phyloP scores from a whole-genome alignment of 2,329 filamentous ascomycete species.

The Sphaerulina vaccinii region DNA sequence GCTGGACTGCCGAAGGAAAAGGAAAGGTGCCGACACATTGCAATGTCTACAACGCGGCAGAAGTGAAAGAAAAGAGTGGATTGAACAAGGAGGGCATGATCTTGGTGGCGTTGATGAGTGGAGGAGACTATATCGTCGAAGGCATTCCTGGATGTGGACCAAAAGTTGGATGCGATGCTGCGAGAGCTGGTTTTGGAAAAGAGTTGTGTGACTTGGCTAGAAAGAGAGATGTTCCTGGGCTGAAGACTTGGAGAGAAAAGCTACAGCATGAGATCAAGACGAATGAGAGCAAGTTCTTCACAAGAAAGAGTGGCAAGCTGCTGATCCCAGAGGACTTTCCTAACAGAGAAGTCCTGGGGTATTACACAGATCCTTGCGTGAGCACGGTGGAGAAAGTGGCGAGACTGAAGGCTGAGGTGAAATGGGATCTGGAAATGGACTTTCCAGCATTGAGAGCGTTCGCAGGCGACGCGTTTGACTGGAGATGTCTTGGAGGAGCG shows the following conservation, averaged over 20 bases:
- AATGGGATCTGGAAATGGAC: slow-evolving; percentile 65
- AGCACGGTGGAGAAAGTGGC: slow-evolving; percentile 61
- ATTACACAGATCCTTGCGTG: slow-evolving; percentile 84
- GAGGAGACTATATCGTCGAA: slow-evolving; percentile 87
- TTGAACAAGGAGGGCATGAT: slow-evolving; percentile 89
- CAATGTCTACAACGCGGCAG: slow-evolving; percentile 69
- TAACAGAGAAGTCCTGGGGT: slow-evolving; percentile 72
- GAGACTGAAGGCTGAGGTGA: slow-evolving; percentile 53
- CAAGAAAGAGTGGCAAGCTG: slow-evolving; percentile 69
- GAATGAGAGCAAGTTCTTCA: slow-evolving; percentile 81
- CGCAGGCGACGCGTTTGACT: slow-evolving; percentile 77
- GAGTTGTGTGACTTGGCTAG: slow-evolving; percentile 65
- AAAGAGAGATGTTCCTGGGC: slow-evolving; percentile 56
- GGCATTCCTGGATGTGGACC: slow-evolving; percentile 85
- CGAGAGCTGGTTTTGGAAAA: slow-evolving; percentile 79
- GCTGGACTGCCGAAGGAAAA: slow-evolving; percentile 73
- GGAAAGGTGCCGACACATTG: slow-evolving; percentile 79
- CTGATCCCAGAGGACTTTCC: slow-evolving; percentile 80
- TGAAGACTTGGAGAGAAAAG: slow-evolving; percentile 69
- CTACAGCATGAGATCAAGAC: slow-evolving; percentile 74
- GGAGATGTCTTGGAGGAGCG: slow-evolving; percentile 74
- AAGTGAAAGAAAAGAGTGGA: slow-evolving; percentile 56
- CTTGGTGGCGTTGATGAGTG: slow-evolving; percentile 88
- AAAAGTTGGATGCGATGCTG: slow-evolving; percentile 86
- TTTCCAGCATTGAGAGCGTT: slow-evolving; percentile 69